Evolutionary conservation across 2,329 filamentous ascomycete species (phyloP).

Genomic region (Aspergillus sp.): DNA sequence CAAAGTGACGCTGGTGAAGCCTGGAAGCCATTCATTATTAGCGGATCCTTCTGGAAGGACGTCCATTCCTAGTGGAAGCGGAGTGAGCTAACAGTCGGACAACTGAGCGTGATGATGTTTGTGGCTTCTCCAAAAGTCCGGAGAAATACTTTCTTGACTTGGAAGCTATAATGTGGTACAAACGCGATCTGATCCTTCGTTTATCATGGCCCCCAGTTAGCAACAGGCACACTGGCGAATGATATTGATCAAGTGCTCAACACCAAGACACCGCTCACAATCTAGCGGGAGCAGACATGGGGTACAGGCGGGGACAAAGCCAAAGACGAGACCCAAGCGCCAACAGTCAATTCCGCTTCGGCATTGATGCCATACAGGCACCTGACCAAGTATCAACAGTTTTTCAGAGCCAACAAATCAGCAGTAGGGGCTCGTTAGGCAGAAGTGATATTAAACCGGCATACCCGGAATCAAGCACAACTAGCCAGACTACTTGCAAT

Average conservation of each 20-base stretch:
- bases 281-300: not conserved
- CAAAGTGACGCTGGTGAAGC: not conserved
- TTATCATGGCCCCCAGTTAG: not conserved
- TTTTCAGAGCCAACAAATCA: not conserved
- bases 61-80: not conserved
- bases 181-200: not conserved
- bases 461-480: not conserved
- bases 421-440: not conserved
- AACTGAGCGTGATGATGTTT: not conserved
- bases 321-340: too few species aligned
- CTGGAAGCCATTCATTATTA: not conserved
- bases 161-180: not conserved
- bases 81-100: not conserved
- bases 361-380: not conserved
- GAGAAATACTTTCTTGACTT: not conserved
- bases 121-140: not conserved
- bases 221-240: not conserved
- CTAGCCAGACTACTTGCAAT: not conserved
- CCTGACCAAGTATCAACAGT: not conserved
- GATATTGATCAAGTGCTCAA: not conserved
- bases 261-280: not conserved
- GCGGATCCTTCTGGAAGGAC: not conserved
- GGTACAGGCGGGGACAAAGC: not conserved
- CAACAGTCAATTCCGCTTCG: too few species aligned
- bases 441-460: not conserved